Evolutionary conservation across 2,329 filamentous ascomycete genomes (phyloP), one percentile per base, ranked within the genome.

Genomic region (Aureobasidium lini): DNA sequence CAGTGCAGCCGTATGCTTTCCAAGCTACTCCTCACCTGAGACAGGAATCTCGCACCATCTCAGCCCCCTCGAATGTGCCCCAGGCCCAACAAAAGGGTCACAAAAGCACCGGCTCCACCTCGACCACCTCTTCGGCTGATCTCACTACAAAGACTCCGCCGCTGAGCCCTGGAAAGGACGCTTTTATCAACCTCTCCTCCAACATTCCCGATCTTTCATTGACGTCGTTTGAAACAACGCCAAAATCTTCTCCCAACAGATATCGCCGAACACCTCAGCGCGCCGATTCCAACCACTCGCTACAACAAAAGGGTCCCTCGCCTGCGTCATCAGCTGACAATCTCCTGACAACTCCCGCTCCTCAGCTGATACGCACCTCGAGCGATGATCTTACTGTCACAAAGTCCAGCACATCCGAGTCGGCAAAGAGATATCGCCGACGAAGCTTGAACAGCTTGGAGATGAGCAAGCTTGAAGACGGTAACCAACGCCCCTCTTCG

Each of bases 371-470:
- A 48, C 63, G 68, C 16, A 64, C 68, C 59, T 61, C 64, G 11
- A 87, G 84, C 49, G 90, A 95, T 71, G 89, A 94, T 66, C 83
- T 85, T 69, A 82, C 85, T 59, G 69, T 90, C 61, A 77, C 80
- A 66, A 84, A 79, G 60, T 77, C 79, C 59, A 71, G 78, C 29
- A 71, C 75, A n/a, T 73, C 82, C 16, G 90, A 93, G 31, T 81
- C 87, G 37, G 82, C 85, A 9, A 90, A 88, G 73, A 82, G 89
- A 69, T 88, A 91, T 73, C 82, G 91, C 66, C 84, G 91, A 69
- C 85, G 91, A 65, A 96, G 91, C 74, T 83, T 95, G 76, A 89
- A 89, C 64, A 87, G 84, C 60, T 75, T 87, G 62, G 77, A 79
- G 46, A 72, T 67, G 34, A 68, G 70, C 52, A 67, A 62, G 39